A percentile compares a stretch with the other conserved stretches of the same genome.
Evolutionary conservation across 805 yeast genomes (phyloP).

Genomic region (Dipodascopsis tothii): DNA sequence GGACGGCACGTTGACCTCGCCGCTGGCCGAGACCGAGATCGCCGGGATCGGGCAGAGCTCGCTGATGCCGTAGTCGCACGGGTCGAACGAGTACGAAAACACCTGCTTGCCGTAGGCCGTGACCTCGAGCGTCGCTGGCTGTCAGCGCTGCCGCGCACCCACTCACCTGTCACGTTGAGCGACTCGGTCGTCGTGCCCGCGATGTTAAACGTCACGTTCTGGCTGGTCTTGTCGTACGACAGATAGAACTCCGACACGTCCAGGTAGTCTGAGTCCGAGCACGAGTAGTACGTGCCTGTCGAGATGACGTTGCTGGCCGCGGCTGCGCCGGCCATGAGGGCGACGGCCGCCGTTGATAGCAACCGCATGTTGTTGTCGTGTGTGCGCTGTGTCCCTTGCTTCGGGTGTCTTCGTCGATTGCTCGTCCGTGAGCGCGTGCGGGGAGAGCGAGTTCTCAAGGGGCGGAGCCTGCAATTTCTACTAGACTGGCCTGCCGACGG

Average conservation of each 20-base stretch:
- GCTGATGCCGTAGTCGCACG: conserved; percentile 28
- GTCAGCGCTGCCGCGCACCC: neutral
- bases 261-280: conserved; percentile 1
- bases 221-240: conserved; percentile 10
- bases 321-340: neutral
- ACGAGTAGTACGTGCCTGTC: conserved; percentile 11
- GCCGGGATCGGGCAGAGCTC: conserved; percentile 30
- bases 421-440: too few species aligned
- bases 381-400: too few species aligned
- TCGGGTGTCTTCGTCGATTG: too few species aligned
- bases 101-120: conserved; percentile 29
- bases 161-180: conserved; percentile 18
- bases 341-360: neutral
- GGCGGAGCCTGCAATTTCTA: too few species aligned
- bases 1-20: conserved; percentile 28
- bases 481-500: too few species aligned
- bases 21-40: conserved; percentile 22
- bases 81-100: conserved; percentile 27
- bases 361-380: neutral
- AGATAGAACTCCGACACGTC: conserved; percentile 10
- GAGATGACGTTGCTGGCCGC: neutral
- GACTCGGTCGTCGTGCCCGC: conserved; percentile 12
- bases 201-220: conserved; percentile 17
- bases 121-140: conserved; percentile 17
- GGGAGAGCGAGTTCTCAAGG: too few species aligned